These are phyloP conservation scores for Sabuloglossum arenarium DNA, from an alignment of 495 filamentous ascomycete genomes.

Conservation along the genomic window DNA sequence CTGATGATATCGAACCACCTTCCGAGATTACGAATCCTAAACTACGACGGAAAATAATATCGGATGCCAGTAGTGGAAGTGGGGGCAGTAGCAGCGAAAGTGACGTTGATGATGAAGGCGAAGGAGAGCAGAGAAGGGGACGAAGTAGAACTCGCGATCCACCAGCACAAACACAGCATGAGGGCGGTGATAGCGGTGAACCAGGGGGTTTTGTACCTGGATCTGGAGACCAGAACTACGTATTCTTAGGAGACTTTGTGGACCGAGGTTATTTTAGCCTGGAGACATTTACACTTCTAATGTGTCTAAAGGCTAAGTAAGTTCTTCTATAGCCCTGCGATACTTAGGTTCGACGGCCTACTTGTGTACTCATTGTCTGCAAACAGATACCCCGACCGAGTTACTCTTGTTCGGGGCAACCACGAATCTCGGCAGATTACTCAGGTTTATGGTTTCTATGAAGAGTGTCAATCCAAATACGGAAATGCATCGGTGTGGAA, in stretches of 20 bases:
- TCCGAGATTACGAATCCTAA: constrained; percentile 69
- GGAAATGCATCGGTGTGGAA: constrained; percentile 98
- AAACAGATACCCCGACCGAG: constrained; percentile 72
- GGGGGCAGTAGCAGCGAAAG: constrained; percentile 21
- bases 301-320: constrained; percentile 94
- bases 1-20: constrained; percentile 74
- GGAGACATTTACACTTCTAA: constrained; percentile 84
- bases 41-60: constrained; percentile 54
- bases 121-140: background rate
- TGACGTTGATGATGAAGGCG: constrained; percentile 21
- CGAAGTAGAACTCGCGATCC: constrained; percentile 2
- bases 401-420: constrained; percentile 91
- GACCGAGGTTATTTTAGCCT: constrained; percentile 95
- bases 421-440: constrained; percentile 97
- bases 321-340: constrained; percentile 12
- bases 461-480: constrained; percentile 95
- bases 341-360: too few species aligned
- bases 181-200: constrained; percentile 20
- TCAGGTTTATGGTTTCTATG: constrained; percentile 97
- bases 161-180: background rate
- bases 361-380: background rate
- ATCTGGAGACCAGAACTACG: constrained; percentile 63
- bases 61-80: constrained; percentile 22
- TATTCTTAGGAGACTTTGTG: constrained; percentile 94
- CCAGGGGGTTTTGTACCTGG: constrained; percentile 25